phyloP scores from a whole-genome alignment of 169 alveolate species.

The Eimeria brunetti region DNA sequence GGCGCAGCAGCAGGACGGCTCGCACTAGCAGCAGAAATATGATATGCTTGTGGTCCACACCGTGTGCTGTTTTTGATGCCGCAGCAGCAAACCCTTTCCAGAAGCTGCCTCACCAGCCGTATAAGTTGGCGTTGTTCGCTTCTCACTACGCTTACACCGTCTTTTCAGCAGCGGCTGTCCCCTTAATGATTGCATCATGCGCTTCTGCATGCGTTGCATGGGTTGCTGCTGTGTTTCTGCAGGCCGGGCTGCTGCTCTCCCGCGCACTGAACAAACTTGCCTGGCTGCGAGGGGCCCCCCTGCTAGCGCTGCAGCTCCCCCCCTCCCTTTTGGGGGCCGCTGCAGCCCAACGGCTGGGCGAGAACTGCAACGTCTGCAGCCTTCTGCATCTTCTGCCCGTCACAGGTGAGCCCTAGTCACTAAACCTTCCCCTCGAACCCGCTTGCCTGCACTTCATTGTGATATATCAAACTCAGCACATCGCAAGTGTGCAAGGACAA shows the following conservation, averaged over 20 bases:
- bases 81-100: neutral
- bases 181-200: neutral
- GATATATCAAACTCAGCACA: neutral
- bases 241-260: conserved; percentile 48
- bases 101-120: neutral
- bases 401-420: conserved; percentile 10
- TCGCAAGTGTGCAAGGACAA: neutral
- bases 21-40: neutral
- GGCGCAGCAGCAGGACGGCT: neutral
- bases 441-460: neutral
- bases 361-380: conserved; percentile 6
- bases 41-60: neutral
- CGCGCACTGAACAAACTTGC: conserved; percentile 56
- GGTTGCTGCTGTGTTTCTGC: neutral
- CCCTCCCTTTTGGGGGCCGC: conserved; percentile 33
- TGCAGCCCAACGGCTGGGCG: neutral
- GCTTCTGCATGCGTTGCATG: neutral
- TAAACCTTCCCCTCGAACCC: neutral
- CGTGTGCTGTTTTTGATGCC: neutral
- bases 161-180: neutral
- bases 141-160: neutral
- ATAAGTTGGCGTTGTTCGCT: neutral
- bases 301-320: conserved; percentile 33
- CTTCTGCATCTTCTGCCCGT: conserved; percentile 39
- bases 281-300: conserved; percentile 44